phyloP scores from a whole-genome alignment of 306 rosid genomes.

The Dalbergia oliveri region DNA sequence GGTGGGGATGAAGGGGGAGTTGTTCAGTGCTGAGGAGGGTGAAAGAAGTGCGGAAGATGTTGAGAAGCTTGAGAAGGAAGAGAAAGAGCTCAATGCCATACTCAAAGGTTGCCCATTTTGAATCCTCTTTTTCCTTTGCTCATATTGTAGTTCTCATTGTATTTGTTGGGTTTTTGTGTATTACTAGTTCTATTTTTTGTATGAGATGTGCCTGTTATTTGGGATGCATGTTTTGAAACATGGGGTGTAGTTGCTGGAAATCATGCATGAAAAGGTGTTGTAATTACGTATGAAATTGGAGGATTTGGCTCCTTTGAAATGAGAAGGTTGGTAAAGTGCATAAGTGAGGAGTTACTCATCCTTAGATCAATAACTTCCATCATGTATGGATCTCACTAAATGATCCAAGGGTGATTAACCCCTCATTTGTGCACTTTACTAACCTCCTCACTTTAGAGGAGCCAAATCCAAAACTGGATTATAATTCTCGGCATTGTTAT shows the following conservation, averaged over 20 bases:
- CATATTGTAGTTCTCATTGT: background rate
- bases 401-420: too few relatives aligned
- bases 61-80: conserved; percentile 65
- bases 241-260: background rate
- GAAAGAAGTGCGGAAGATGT: conserved; percentile 52
- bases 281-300: conserved; percentile 29
- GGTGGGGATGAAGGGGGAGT: conserved; percentile 31
- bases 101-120: conserved; percentile 62
- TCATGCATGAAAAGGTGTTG: conserved; percentile 20
- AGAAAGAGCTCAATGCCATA: conserved; percentile 67
- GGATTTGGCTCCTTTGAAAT: too few relatives aligned
- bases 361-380: too few relatives aligned
- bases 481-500: background rate
- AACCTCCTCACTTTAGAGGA: too few relatives aligned
- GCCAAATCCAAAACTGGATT: conserved; percentile 6
- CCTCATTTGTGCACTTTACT: too few relatives aligned
- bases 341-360: too few relatives aligned
- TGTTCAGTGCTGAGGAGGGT: conserved; percentile 31
- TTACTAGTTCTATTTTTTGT: background rate
- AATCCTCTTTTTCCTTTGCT: background rate
- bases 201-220: background rate
- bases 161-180: background rate
- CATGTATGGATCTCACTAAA: too few relatives aligned
- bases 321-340: too few relatives aligned
- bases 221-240: background rate